Evolutionary conservation across 768 basidiomycete genomes (phyloP), one percentile per base, ranked within the genome.

Genomic region (Gloeopeniophorella convolvens): DNA sequence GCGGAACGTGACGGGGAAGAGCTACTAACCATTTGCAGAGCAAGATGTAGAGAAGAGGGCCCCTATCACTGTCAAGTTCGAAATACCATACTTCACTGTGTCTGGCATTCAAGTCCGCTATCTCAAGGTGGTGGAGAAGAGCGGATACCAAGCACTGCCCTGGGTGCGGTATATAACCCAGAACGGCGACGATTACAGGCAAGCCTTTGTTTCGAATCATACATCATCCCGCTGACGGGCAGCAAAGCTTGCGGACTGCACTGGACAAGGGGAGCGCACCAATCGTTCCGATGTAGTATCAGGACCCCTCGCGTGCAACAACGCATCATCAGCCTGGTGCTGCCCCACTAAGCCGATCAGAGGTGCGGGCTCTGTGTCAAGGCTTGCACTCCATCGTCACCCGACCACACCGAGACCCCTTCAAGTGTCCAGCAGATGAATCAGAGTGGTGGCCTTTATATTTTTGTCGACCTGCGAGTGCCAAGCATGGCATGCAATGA

Each of bases 11-110:
- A n/a, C n/a, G n/a, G n/a, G n/a, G n/a, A n/a, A n/a, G n/a, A n/a
- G n/a, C n/a, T n/a, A n/a, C n/a, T 36, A 12, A 15, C 36, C 12
- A 36, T 7, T 42, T 42, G 5, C 57, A 78, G 79, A 81, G 61
- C 81, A 82, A 69, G 91, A 94, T 36, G 70, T 78, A 32, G 92
- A 94, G 55, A 90, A 91, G 62, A 85, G 91, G 18, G 84, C 93
- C 9, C 96, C 96, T 1, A 96, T 98, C 56, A 89, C 89, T 0
- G 95, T 97, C 65, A 93, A 91, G 68, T 99, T 93, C 56, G 95
- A 98, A 70, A 97, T 99, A 34, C 95, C 96, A 0, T 98, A 98
- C 70, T 98, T 97, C 66, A 98, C 95, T 0, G 92, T 96, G 4
- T 94, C 92, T 0, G 94, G 94, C 4, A 93, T 97, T 50, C 95